These are phyloP conservation scores for Collybia mongolica DNA, from an alignment of 768 basidiomycete species.

Conservation along the genomic window DNA sequence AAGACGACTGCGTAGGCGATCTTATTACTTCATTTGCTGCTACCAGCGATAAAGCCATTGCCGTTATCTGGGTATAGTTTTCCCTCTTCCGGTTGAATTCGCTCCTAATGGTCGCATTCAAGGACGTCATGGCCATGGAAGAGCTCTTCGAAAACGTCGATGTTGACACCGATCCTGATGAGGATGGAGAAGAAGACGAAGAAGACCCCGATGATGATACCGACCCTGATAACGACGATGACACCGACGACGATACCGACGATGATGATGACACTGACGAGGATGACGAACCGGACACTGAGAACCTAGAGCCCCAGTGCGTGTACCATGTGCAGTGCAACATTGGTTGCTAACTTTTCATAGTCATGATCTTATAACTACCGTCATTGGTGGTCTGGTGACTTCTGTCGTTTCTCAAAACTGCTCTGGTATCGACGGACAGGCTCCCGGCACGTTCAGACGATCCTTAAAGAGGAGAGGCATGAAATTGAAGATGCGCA, in stretches of 20 bases:
- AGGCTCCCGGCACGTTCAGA: background rate
- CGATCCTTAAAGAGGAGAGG: too few relatives aligned
- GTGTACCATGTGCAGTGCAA: too few relatives aligned
- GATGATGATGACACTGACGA: too few relatives aligned
- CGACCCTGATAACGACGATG: slow-evolving; percentile 1
- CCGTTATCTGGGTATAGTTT: slow-evolving; percentile 7
- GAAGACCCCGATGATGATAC: too few relatives aligned
- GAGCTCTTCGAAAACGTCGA: slow-evolving; percentile 10
- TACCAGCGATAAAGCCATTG: slow-evolving; percentile 5
- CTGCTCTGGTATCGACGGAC: slow-evolving; percentile 6
- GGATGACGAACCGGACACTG: too few relatives aligned
- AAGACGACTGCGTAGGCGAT: slow-evolving; percentile 8
- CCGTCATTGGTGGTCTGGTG: slow-evolving; percentile 3
- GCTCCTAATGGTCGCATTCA: background rate
- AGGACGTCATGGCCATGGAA: slow-evolving; percentile 4
- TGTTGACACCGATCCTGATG: background rate
- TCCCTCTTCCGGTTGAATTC: background rate
- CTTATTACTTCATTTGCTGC: slow-evolving; percentile 4
- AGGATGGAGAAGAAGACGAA: too few relatives aligned
- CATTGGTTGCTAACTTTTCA: background rate
- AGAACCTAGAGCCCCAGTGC: too few relatives aligned
- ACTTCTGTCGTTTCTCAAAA: slow-evolving; percentile 1
- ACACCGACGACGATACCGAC: background rate
- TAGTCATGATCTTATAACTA: slow-evolving; percentile 8
- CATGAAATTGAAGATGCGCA: too few relatives aligned